Percentiles rank a stretch among this genome's conserved stretches.
Evolutionary conservation across 495 filamentous ascomycete species (phyloP).

Genomic region (Cenococcum geophilum): DNA sequence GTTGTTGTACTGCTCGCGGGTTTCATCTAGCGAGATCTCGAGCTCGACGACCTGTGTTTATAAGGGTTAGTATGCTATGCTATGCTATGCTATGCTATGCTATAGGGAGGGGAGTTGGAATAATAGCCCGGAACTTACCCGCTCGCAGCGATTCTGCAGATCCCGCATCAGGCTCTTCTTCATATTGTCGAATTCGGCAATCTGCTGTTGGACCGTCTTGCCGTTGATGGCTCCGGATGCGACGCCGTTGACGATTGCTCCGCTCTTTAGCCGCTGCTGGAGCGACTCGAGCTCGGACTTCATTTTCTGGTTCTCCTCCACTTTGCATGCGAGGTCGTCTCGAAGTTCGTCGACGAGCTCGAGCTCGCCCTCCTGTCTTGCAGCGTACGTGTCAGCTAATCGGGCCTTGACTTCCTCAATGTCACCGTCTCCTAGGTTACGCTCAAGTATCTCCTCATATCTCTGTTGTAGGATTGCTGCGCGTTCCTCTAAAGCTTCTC

Average conservation of each 20-base stretch:
- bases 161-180: constrained; percentile 99
- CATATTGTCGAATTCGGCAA: constrained; percentile 97
- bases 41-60: constrained; percentile 69
- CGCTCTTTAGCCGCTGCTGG: constrained; percentile 60
- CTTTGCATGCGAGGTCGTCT: constrained; percentile 61
- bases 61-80: constrained; percentile 8
- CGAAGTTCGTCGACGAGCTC: constrained; percentile 67
- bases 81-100: constrained; percentile 2
- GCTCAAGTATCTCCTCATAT: constrained; percentile 73
- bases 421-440: constrained; percentile 72
- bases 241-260: constrained; percentile 50
- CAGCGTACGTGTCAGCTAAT: constrained; percentile 67
- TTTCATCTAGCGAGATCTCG: constrained; percentile 93
- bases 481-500: constrained; percentile 66
- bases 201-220: constrained; percentile 95
- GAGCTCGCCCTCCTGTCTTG: constrained; percentile 63
- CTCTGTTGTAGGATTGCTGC: constrained; percentile 66
- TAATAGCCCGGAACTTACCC: constrained; percentile 43
- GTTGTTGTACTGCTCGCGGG: constrained; percentile 97
- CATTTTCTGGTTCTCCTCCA: constrained; percentile 69
- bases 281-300: constrained; percentile 68
- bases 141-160: constrained; percentile 94
- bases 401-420: constrained; percentile 74
- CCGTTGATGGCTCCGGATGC: constrained; percentile 54
- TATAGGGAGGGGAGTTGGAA: not conserved